Base-by-base conservation (phyloP, 2,329 filamentous ascomycete genomes). In the Coniochaeta sp. region DNA sequence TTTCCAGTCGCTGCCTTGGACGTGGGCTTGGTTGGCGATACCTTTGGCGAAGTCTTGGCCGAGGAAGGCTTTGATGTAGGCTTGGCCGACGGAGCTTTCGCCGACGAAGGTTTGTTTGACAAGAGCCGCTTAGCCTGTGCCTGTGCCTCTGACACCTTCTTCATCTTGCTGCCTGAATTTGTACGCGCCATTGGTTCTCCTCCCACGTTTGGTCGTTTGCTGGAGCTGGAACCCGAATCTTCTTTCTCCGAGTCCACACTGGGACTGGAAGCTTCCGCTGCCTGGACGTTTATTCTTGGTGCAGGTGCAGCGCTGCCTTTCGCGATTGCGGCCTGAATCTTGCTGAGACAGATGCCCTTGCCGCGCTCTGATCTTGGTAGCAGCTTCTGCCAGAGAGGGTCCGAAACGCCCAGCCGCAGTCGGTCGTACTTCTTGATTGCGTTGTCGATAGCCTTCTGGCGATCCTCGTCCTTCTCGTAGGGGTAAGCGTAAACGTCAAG, bases 401-500 rank as follows among this genome's bases (percentile, higher is more conserved):
- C 84, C 1, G 78, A 78, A 1, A 79, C 73, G 7, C 79, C 81
- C 32, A 88, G 64, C 40, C 85, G 77, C 70, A 82, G 77, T 68
- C 81, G 83, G 69, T 88, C 85, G 63, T 81, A 88, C 59, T 80
- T 74, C 62, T 76, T 79, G 60, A 86, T 77, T 16, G 85, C 85
- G 65, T 86, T 80, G 72, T 89, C 77, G 68, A 88, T 81, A 63
- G 83, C 80, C 66, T 79, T 73, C 69, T 90, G 77, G 32, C 85
- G 81, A 62, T 85, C 79, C 34, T 81, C 78, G 19, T 78, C 72
- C 40, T 70, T 75, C 52, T 76, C 74, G 67, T 88, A 88, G 30
- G 81, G 74, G 69, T 86, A 86, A 60, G 78, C 81, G 79, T 82
- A 88, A 24, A 87, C 82, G 64, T 88, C 84, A 16, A 88, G 76